phyloP scores from a whole-genome alignment of 352 stramenopile genomes.

The Ophiocytium majus region DNA sequence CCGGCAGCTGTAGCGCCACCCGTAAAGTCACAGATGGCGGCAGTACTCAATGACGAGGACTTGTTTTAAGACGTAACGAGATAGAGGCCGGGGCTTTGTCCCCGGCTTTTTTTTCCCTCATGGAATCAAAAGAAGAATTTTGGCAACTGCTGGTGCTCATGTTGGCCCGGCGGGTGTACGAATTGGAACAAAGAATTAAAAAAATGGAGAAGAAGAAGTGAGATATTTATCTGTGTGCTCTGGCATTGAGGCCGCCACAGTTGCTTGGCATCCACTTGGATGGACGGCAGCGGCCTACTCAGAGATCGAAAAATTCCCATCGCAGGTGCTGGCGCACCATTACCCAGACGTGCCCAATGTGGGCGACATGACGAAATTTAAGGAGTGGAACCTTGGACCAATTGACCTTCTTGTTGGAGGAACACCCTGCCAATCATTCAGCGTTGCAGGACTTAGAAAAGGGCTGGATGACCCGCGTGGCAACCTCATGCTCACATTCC shows the following conservation, averaged over 20 bases:
- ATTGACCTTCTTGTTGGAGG: not conserved
- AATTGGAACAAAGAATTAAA: too few relatives aligned
- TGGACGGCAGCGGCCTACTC: not conserved
- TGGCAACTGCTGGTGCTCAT: too few relatives aligned
- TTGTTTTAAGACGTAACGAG: too few relatives aligned
- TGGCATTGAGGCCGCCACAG: not conserved
- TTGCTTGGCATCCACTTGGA: not conserved
- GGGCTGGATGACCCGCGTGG: not conserved
- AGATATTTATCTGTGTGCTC: not conserved
- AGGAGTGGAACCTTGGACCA: not conserved
- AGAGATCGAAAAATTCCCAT: slow-evolving; percentile 4
- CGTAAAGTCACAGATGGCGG: too few relatives aligned
- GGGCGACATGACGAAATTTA: not conserved
- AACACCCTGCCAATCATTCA: not conserved
- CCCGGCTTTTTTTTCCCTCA: too few relatives aligned
- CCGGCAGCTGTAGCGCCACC: too few relatives aligned
- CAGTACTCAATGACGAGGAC: too few relatives aligned
- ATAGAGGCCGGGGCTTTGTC: too few relatives aligned
- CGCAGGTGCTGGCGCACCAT: not conserved
- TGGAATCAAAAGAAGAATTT: too few relatives aligned
- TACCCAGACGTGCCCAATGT: slow-evolving; percentile 2
- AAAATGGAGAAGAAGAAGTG: too few relatives aligned
- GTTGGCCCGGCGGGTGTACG: too few relatives aligned
- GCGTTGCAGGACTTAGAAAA: not conserved
- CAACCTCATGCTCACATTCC: not conserved